Conservation (phyloP, 352 stramenopile genomes). For the Phytopythium cucurbitacearum region DNA sequence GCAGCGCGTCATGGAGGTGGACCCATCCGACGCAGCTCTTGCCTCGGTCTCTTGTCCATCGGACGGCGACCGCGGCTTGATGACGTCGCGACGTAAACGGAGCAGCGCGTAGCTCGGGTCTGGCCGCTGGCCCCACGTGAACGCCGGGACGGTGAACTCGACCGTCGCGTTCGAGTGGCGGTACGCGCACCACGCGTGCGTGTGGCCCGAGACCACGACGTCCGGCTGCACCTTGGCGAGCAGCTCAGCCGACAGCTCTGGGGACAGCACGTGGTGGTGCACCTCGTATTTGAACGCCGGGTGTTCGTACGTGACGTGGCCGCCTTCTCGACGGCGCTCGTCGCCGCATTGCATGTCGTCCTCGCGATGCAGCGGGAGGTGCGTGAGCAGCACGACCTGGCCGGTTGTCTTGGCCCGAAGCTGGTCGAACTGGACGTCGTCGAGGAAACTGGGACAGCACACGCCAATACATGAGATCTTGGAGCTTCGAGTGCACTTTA, state of each 20-base stretch:
- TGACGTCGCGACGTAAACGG: slow-evolving; percentile 6
- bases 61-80: not conserved
- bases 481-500: not conserved
- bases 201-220: slow-evolving; percentile 70
- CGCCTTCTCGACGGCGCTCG: slow-evolving; percentile 34
- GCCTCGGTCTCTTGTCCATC: not conserved
- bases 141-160: slow-evolving; percentile 73
- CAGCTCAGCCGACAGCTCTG: slow-evolving; percentile 40
- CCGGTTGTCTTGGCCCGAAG: slow-evolving; percentile 17
- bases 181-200: slow-evolving; percentile 64
- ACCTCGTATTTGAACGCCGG: slow-evolving; percentile 55
- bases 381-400: slow-evolving; percentile 48
- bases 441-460: slow-evolving; percentile 29
- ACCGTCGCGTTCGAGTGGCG: slow-evolving; percentile 19
- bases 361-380: slow-evolving; percentile 52
- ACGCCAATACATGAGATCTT: not conserved
- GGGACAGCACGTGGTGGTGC: slow-evolving; percentile 70
- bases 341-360: slow-evolving; percentile 58
- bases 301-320: slow-evolving; percentile 80
- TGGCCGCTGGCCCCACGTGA: slow-evolving; percentile 75
- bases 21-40: too few relatives aligned
- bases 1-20: slow-evolving; percentile 18
- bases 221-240: slow-evolving; percentile 40
- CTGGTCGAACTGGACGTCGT: slow-evolving; percentile 28
- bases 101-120: slow-evolving; percentile 73